Base-by-base conservation (phyloP, 495 filamentous ascomycete genomes). In the Xylaria curta region DNA sequence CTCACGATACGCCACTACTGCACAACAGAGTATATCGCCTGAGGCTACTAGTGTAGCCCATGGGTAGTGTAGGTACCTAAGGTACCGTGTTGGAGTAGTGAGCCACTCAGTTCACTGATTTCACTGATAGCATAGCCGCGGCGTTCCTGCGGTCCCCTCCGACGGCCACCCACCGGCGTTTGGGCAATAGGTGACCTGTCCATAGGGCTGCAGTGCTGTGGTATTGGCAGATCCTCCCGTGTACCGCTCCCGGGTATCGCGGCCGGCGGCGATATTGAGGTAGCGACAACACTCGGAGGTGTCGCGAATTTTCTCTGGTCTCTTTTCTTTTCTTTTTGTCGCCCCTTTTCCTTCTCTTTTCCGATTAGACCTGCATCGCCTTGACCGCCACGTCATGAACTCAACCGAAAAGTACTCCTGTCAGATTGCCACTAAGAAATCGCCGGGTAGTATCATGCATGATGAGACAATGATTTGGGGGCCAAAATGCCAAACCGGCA, bases 201-300 rank as follows among this genome's bases (percentile, higher is more conserved):
- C 67, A 61, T 69, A 69, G 67, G 67, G 67, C 67, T 69, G 67
- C 67, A 69, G 67, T 31, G 56, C 53, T 46, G 21, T 47, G 15
- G 42, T 38, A 17, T 31, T 26, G 26, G 8, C 51, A 28, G 12
- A 28, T 54, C 10, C 51, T 28, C 51, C 51, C 51, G 53, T 56
- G 53, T 56, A 15, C 44, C 31, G 65, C 49, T 42, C 26, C 28
- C 8, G 63, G 44, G 53, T 56, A 56, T 28, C 53, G 53, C 53
- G 53, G 53, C 17, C 53, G 53, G 26, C 13, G 21, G 26, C 53
- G 24, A 60, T 38, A 38, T 60, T n/a, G 17, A 38, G 7, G 17
- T 60, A 17, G 31, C 58, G 38, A 19, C 58, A 38, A 38, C 15
- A 36, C 58, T 38, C 9, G 33, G 9, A 21, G 31, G 19, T 7